Evolutionary conservation across 108 stramenopile species (phyloP).

Genomic region (Licmophora abbreviata): DNA sequence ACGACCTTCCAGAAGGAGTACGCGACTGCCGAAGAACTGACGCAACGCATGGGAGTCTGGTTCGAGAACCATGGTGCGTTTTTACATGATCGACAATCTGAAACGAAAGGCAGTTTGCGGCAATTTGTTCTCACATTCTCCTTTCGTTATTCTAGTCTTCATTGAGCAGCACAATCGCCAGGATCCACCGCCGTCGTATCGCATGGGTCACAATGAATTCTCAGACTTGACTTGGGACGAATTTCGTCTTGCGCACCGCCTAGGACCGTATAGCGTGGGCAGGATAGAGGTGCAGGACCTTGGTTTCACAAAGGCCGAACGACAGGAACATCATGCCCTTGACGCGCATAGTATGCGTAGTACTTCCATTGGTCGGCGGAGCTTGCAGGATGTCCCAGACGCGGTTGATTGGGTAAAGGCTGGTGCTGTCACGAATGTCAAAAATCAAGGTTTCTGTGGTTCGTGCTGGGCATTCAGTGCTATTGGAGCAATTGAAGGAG

Average conservation of each 20-base stretch:
- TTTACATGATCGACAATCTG: background rate
- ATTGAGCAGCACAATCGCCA: slow-evolving; percentile 79
- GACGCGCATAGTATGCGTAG: too few species aligned
- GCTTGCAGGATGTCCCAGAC: slow-evolving; percentile 22
- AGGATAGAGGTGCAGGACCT: background rate
- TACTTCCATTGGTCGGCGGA: too few species aligned
- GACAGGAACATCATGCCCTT: too few species aligned
- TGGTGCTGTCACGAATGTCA: slow-evolving; percentile 76
- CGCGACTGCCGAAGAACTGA: slow-evolving; percentile 8
- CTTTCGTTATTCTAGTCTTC: slow-evolving; percentile 32
- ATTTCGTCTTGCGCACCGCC: slow-evolving; percentile 41
- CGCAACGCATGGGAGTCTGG: slow-evolving; percentile 33
- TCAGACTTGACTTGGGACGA: slow-evolving; percentile 79
- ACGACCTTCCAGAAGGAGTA: slow-evolving; percentile 14
- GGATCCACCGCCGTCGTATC: slow-evolving; percentile 34
- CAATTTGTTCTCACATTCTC: background rate
- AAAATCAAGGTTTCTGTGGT: slow-evolving; percentile 88
- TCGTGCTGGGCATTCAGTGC: slow-evolving; percentile 91
- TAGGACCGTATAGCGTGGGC: slow-evolving; percentile 40
- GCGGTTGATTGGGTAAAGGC: slow-evolving; percentile 65
- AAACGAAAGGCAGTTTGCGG: background rate
- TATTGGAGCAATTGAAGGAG: slow-evolving; percentile 85
- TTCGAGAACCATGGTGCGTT: slow-evolving; percentile 64
- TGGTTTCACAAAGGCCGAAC: background rate
- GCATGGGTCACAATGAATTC: slow-evolving; percentile 77